A percentile compares a stretch with the other conserved stretches of the same genome.
phyloP scores from a whole-genome alignment of 75 land plant genomes.

The Pinus taeda region DNA sequence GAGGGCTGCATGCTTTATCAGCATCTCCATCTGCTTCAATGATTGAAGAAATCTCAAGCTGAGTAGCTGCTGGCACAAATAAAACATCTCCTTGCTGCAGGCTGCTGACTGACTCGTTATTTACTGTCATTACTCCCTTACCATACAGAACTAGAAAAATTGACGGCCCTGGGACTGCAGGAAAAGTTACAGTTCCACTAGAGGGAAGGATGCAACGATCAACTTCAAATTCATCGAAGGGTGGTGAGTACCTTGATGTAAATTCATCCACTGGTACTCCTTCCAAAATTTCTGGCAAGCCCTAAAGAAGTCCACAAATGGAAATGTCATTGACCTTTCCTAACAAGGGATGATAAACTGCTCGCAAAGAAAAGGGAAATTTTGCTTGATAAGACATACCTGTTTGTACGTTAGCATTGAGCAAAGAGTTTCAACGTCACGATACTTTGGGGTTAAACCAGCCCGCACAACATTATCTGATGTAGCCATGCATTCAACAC shows the following conservation, averaged over 20 bases:
- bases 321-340: not conserved
- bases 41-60: slow-evolving; percentile 16
- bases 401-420: slow-evolving; percentile 94
- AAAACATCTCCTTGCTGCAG: slow-evolving; percentile 62
- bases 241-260: slow-evolving; percentile 66
- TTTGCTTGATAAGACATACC: slow-evolving; percentile 24
- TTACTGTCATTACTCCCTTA: slow-evolving; percentile 37
- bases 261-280: slow-evolving; percentile 48
- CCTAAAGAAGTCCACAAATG: slow-evolving; percentile 46
- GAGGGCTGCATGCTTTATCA: not conserved
- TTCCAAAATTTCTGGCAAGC: slow-evolving; percentile 64
- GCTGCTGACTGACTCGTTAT: slow-evolving; percentile 1
- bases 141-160: slow-evolving; percentile 66
- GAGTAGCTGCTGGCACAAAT: slow-evolving; percentile 63
- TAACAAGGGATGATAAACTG: not conserved
- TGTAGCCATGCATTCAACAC: slow-evolving; percentile 96
- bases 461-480: slow-evolving; percentile 99
- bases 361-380: not conserved
- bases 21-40: slow-evolving; percentile 9
- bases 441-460: slow-evolving; percentile 84
- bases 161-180: slow-evolving; percentile 69
- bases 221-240: slow-evolving; percentile 96
- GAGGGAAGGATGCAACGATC: slow-evolving; percentile 62
- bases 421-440: slow-evolving; percentile 85
- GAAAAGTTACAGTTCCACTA: slow-evolving; percentile 35